These are phyloP conservation scores for Talaromyces sp. DNA, from an alignment of 2,329 filamentous ascomycete species.

Conservation along the genomic window DNA sequence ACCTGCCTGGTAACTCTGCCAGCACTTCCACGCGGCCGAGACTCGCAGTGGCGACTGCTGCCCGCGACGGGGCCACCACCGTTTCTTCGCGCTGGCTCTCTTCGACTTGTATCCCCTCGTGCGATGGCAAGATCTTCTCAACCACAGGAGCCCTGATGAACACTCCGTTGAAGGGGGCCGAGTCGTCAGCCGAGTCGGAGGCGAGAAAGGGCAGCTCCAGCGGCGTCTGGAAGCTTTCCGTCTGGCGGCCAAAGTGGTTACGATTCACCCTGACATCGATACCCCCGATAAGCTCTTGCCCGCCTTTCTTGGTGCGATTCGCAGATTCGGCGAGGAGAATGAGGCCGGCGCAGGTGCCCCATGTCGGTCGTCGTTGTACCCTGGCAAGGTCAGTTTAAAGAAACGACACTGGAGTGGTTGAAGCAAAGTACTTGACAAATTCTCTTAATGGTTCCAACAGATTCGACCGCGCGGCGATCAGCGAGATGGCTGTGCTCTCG, in stretches of 20 bases:
- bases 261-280: conserved; percentile 85
- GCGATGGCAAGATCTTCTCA: conserved; percentile 64
- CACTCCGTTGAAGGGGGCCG: conserved; percentile 65
- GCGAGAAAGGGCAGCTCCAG: conserved; percentile 67
- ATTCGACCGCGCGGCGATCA: conserved; percentile 76
- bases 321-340: conserved; percentile 86
- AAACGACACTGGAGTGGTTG: conserved; percentile 13
- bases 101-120: conserved; percentile 46
- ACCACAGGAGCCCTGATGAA: conserved; percentile 96
- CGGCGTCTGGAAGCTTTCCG: conserved; percentile 79
- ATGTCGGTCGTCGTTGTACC: conserved; percentile 71
- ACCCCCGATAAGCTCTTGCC: conserved; percentile 89
- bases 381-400: conserved; percentile 38
- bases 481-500: conserved; percentile 88
- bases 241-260: conserved; percentile 92
- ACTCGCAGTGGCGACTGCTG: conserved; percentile 41
- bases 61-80: conserved; percentile 53
- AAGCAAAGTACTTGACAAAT: conserved; percentile 73
- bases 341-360: conserved; percentile 93
- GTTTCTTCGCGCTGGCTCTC: conserved; percentile 47
- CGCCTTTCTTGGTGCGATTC: conserved; percentile 81
- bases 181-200: conserved; percentile 23
- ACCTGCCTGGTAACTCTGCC: conserved; percentile 51
- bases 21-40: conserved; percentile 53
- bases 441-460: conserved; percentile 77